These are phyloP conservation scores for Albugo laibachii DNA, from an alignment of 352 stramenopile genomes.

Conservation along the genomic window DNA sequence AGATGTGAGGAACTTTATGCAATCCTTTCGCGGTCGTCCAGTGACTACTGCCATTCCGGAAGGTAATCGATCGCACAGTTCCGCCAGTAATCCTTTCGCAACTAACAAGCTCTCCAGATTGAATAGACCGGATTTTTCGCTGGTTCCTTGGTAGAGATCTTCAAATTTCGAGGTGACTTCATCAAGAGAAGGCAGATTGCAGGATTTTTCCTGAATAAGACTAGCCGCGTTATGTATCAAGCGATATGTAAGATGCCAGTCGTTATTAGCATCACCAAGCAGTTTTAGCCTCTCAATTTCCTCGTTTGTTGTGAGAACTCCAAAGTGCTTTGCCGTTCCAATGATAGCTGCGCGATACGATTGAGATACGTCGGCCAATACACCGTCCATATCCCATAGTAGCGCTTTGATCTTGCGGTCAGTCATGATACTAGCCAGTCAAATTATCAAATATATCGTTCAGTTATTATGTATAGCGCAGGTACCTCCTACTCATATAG, in stretches of 20 bases:
- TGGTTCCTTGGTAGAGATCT: conserved; percentile 85
- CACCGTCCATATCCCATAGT: conserved; percentile 94
- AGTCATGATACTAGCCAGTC: background rate
- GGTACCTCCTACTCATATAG: no score
- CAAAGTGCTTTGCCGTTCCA: conserved; percentile 72
- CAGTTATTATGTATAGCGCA: no score
- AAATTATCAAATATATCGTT: no score
- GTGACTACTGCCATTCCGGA: conserved; percentile 85
- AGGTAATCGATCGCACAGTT: conserved; percentile 58
- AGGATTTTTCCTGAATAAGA: conserved; percentile 6
- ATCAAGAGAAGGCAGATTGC: conserved; percentile 45
- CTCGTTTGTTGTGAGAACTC: conserved; percentile 63
- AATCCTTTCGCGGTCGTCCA: conserved; percentile 85
- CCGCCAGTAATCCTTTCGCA: conserved; percentile 58
- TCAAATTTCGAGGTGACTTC: conserved; percentile 89
- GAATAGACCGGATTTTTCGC: conserved; percentile 49
- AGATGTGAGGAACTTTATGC: conserved; percentile 81
- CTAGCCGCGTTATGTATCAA: conserved; percentile 29
- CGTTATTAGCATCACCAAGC: conserved; percentile 91
- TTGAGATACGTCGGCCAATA: conserved; percentile 88
- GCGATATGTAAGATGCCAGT: conserved; percentile 90
- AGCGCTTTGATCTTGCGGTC: conserved; percentile 34
- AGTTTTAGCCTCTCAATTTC: conserved; percentile 85
- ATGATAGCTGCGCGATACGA: conserved; percentile 89
- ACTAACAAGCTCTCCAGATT: conserved; percentile 84